Evolutionary conservation across 2,329 filamentous ascomycete species (phyloP), one percentile per base, ranked within the genome.

Genomic region (Plenodomus tracheiphilus): DNA sequence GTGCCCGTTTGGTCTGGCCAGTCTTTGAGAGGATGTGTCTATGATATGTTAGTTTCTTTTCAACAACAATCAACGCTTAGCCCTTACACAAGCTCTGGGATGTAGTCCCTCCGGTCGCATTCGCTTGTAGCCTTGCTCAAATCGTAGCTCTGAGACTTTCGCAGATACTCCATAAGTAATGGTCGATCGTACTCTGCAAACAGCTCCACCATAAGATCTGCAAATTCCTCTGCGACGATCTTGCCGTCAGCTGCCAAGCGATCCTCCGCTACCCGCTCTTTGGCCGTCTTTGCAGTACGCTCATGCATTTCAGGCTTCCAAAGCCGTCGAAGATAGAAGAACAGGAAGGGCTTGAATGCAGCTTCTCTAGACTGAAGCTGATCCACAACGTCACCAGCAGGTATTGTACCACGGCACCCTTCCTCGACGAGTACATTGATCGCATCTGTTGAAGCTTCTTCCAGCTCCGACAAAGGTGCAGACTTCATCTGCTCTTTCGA

Each of bases 21-120:
- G 91, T 97, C 70, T 97, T 97, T 51, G 91, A 95, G 63, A 97
- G 88, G 1, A 99, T 83, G 65, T 94, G 94, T 13, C 71, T 74
- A 35, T 6, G 30, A 16, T 21, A n/a, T 11, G 53, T 71, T 43
- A 71, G 61, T 20, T 13, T 18, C 17, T 9, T 15, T 32, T 17
- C 13, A 11, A n/a, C n/a, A 41, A 16, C 17, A 4, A 21, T 9
- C 16, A 17, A 34, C 8, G 8, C 17, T 17, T n/a, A 20, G n/a
- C 1, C 65, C 71, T 61, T 67, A 75, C 55, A 99, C 93, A n/a
- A 97, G 82, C 69, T 99, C 94, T 32, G 91, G 88, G 40, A 95
- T 88, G 72, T 89, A 97, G 58, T 87, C 85, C 58, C 84, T 82
- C 13, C 80, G 76, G 71, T 97, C 91, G 66, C 94, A 99, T 62